Base-by-base conservation (phyloP, 352 stramenopile species). In the Pythium grandisporangium region DNA sequence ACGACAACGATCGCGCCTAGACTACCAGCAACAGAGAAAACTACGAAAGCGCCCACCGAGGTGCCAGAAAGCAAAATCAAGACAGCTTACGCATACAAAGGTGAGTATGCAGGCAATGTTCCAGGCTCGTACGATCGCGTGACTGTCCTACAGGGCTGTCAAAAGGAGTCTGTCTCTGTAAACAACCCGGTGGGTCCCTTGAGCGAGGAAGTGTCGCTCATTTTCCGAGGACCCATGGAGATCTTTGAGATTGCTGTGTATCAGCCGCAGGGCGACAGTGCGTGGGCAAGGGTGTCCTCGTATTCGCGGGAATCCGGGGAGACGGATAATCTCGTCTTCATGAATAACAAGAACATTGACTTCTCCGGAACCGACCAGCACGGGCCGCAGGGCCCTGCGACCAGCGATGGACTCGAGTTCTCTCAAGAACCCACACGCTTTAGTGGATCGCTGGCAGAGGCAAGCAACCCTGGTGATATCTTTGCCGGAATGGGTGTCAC, bases 301-400 rank as follows among this genome's bases (percentile, higher is more conserved):
- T 88, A 79, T 59, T 63, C 41, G 1, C 48, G 61, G 14, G 33
- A 53, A 24, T 51, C 53, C 21, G 47, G 44, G 14, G 27, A 8
- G 6, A 57, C 53, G 1, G 58, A 64, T 4, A 88, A 88, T 55
- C 40, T 88, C 13, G 48, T 76, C 11, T 88, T 88, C 51, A 64
- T 88, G 64, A 80, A 80, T 67, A 88, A 88, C 60, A 67, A 65
- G 60, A 84, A 84, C 53, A 52, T 83, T 8, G 74, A 84, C 50
- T 86, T 78, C 45, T 50, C 42, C 5, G 58, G 50, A 4, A 33
- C 45, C n/a, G 45, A 48, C 24, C 4, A 36, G 11, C 63, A 69
- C 39, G 62, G 70, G 7, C 74, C 74, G 0, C 74, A 88, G 47
- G 60, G 66, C 4, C 77, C 64, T 33, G 62, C 71, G 22, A 66